Percentiles rank a stretch among this genome's conserved stretches.
phyloP scores from a whole-genome alignment of 345 rosid genomes.

The Eucalyptus sp. region DNA sequence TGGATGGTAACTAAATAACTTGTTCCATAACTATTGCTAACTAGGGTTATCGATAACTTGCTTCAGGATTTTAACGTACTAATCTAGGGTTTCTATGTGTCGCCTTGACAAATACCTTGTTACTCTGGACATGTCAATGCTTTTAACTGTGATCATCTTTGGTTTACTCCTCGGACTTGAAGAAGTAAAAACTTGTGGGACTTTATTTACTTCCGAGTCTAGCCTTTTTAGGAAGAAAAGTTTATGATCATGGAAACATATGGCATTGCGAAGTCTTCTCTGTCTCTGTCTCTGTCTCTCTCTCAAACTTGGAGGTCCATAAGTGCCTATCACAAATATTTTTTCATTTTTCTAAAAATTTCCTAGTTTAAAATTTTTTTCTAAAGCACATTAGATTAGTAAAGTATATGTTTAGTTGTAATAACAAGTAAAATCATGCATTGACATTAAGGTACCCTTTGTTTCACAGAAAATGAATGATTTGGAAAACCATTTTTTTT shows the following conservation, averaged over 20 bases:
- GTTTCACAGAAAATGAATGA: no score
- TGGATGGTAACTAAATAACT: background rate
- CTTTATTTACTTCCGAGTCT: background rate
- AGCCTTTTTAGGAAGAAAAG: background rate
- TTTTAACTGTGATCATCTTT: background rate
- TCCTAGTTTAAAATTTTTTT: background rate
- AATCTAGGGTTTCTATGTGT: background rate
- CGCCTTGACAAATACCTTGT: background rate
- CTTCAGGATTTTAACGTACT: background rate
- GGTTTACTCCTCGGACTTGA: background rate
- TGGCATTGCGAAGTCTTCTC: background rate
- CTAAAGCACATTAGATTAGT: background rate
- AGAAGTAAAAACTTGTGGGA: background rate
- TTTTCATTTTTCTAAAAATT: background rate
- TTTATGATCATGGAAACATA: background rate
- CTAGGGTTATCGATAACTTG: background rate
- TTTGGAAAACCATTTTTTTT: no score
- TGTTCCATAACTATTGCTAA: background rate
- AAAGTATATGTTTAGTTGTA: no score
- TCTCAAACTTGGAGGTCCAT: background rate
- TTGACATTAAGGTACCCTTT: no score
- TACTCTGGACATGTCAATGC: background rate
- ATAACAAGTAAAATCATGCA: no score
- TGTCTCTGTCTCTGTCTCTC: background rate
- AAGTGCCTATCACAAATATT: background rate